phyloP scores from a whole-genome alignment of 768 basidiomycete species.

The Epithele typhae region DNA sequence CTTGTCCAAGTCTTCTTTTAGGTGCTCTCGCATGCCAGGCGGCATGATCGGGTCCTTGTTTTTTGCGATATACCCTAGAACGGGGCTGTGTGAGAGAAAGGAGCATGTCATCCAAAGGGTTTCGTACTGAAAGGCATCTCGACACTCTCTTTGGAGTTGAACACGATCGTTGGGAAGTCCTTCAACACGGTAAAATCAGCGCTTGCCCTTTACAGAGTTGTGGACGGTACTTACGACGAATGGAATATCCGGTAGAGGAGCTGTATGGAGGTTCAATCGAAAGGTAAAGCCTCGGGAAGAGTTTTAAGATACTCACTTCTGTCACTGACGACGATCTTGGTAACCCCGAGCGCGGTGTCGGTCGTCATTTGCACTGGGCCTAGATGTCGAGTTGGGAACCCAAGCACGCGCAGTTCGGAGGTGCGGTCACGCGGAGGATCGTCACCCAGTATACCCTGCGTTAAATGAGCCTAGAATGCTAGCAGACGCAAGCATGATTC shows the following conservation, averaged over 20 bases:
- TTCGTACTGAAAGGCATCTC: conserved; percentile 98
- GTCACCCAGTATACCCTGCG: too few species aligned
- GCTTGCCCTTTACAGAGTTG: too few species aligned
- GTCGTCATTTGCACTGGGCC: conserved; percentile 97
- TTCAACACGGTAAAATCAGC: conserved; percentile 23
- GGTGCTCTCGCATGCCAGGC: conserved; percentile 82
- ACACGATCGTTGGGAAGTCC: conserved; percentile 88
- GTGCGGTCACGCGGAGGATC: conserved; percentile 96
- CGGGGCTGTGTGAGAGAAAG: background rate
- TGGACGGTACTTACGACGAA: conserved; percentile 68
- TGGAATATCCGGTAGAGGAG: conserved; percentile 65
- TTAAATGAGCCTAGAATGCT: too few species aligned
- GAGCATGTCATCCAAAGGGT: background rate
- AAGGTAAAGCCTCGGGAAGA: background rate
- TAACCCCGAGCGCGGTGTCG: conserved; percentile 92
- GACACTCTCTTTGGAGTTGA: conserved; percentile 84
- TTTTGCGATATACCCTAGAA: conserved; percentile 42
- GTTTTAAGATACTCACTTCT: conserved; percentile 37
- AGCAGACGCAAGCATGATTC: too few species aligned
- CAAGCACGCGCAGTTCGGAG: conserved; percentile 76
- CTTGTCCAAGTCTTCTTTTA: conserved; percentile 84
- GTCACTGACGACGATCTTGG: conserved; percentile 77
- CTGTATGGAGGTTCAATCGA: conserved; percentile 27
- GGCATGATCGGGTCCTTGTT: conserved; percentile 72
- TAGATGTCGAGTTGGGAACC: conserved; percentile 84